Evolutionary conservation across 371 early-diverging fungal species (phyloP).

Genomic region (Conidiobolus incongruus): DNA sequence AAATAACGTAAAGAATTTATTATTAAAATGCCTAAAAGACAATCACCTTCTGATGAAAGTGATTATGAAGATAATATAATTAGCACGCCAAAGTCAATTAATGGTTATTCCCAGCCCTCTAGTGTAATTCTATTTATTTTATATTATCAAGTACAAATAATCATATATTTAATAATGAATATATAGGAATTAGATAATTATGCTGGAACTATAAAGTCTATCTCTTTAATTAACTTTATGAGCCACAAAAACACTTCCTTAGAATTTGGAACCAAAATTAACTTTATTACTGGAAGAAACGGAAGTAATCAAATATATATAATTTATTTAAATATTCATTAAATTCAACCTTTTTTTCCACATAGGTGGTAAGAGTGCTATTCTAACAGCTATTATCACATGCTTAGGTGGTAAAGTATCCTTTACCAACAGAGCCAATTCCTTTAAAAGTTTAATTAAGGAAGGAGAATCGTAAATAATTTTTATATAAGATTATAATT

Average conservation of each 20-base stretch:
- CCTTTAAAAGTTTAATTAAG: constrained; percentile 50
- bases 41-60: no score
- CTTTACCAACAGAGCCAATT: constrained; percentile 66
- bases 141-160: no score
- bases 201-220: constrained; percentile 48
- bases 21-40: no score
- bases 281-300: constrained; percentile 90
- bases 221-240: constrained; percentile 83
- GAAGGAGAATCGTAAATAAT: constrained; percentile 42
- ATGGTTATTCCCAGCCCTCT: no score
- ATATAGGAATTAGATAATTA: no score
- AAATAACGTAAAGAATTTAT: no score
- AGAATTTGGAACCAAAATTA: constrained; percentile 65
- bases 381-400: constrained; percentile 73
- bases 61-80: no score
- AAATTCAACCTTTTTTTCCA: no score
- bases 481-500: neutral
- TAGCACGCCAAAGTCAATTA: no score
- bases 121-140: no score
- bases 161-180: no score
- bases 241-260: constrained; percentile 67
- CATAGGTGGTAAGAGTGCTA: constrained; percentile 78
- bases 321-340: no score
- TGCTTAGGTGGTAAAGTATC: constrained; percentile 80
- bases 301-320: constrained; percentile 33